A percentile compares a stretch with the other conserved stretches of the same genome.
phyloP scores from a whole-genome alignment of 2,329 filamentous ascomycete species.

The Neopestalotiopsis clavispora region DNA sequence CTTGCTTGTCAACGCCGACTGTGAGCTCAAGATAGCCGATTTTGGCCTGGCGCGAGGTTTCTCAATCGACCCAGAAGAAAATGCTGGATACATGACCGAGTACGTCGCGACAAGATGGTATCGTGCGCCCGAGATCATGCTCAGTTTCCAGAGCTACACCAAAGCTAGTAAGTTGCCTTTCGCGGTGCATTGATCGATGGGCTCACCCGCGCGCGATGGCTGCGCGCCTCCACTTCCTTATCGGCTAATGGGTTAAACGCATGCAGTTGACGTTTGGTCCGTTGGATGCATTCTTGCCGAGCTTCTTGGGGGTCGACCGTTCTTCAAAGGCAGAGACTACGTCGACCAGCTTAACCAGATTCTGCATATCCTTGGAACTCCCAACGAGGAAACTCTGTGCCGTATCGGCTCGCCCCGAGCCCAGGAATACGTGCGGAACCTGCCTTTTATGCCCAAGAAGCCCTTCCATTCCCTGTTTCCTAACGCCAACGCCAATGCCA shows the following conservation, averaged over 20 bases:
- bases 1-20: slow-evolving; percentile 96
- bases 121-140: slow-evolving; percentile 94
- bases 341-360: slow-evolving; percentile 99
- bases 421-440: slow-evolving; percentile 97
- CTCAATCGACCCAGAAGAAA: slow-evolving; percentile 96
- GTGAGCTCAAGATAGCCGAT: slow-evolving; percentile 98
- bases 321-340: slow-evolving; percentile 99
- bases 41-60: slow-evolving; percentile 97
- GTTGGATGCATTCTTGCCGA: slow-evolving; percentile 98
- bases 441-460: slow-evolving; percentile 93
- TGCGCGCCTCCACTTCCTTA: background rate
- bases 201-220: too few relatives aligned
- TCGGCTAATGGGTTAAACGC: too few relatives aligned
- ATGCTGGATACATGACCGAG: slow-evolving; percentile 99
- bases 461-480: slow-evolving; percentile 88
- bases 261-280: slow-evolving; percentile 94
- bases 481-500: slow-evolving; percentile 91
- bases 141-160: slow-evolving; percentile 99
- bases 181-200: background rate
- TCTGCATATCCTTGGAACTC: slow-evolving; percentile 94
- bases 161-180: slow-evolving; percentile 88
- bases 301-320: slow-evolving; percentile 91
- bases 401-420: slow-evolving; percentile 95
- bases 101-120: slow-evolving; percentile 99
- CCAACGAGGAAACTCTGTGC: slow-evolving; percentile 90